Conservation (phyloP, 345 rosid species). For the Salix dunnii region DNA sequence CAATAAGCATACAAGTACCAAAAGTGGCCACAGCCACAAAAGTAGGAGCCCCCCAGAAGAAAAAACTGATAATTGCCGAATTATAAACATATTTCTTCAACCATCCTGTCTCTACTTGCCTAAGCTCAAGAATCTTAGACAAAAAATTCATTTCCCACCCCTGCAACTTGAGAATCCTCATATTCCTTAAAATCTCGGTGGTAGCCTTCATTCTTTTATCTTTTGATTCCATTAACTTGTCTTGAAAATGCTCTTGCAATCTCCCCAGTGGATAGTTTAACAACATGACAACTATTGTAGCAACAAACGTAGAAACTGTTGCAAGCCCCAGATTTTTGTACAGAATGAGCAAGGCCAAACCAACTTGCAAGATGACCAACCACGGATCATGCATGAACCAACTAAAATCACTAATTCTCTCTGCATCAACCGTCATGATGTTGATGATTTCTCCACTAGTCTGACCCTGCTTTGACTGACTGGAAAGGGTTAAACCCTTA, state of each 20-base stretch:
- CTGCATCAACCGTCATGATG: slow-evolving; percentile 35
- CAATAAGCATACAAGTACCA: slow-evolving; percentile 31
- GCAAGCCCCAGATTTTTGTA: slow-evolving; percentile 32
- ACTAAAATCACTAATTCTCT: slow-evolving; percentile 25
- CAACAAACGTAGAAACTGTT: slow-evolving; percentile 16
- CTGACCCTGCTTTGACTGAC: slow-evolving; percentile 32
- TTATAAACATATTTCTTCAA: slow-evolving; percentile 29
- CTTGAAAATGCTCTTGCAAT: slow-evolving; percentile 24
- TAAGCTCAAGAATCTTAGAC: slow-evolving; percentile 28
- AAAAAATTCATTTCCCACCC: slow-evolving; percentile 43
- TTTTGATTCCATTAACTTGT: slow-evolving; percentile 33
- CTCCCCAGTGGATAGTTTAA: slow-evolving; percentile 28
- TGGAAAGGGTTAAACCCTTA: slow-evolving; percentile 25
- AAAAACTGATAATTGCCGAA: slow-evolving; percentile 10
- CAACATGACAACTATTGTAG: slow-evolving; percentile 26
- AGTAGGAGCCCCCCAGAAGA: slow-evolving; percentile 28
- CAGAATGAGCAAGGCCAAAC: slow-evolving; percentile 27
- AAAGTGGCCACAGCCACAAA: slow-evolving; percentile 28
- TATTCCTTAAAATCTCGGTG: slow-evolving; percentile 28
- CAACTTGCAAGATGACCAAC: slow-evolving; percentile 31
- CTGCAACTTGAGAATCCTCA: slow-evolving; percentile 40
- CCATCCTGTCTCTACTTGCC: slow-evolving; percentile 28
- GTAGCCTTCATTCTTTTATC: slow-evolving; percentile 37
- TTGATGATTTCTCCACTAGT: slow-evolving; percentile 38
- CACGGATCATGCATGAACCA: slow-evolving; percentile 33